Percentiles rank a stretch among this genome's conserved stretches.
Conservation (phyloP, 2,329 filamentous ascomycete genomes). For the Pseudofabraea citricarpa region DNA sequence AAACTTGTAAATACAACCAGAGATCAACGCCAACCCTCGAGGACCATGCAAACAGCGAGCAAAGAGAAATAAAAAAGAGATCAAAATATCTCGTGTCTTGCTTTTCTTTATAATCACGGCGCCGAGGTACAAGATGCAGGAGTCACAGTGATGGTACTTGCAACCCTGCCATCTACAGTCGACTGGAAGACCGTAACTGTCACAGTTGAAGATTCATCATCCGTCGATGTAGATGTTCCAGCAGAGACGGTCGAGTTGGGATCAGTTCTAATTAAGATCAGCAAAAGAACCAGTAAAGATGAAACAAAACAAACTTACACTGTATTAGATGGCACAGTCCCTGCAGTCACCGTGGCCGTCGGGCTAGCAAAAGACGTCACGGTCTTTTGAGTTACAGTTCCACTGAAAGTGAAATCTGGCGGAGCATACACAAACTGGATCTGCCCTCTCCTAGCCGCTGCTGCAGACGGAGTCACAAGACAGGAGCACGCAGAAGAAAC, state of each 20-base stretch:
- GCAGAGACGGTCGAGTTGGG: background rate
- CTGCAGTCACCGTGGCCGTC: background rate
- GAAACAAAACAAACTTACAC: background rate
- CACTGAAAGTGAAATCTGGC: background rate
- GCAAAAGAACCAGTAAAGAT: background rate
- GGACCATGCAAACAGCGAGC: no score
- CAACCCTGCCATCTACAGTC: background rate
- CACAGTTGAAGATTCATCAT: background rate
- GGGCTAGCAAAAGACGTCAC: background rate
- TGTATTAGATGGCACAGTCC: background rate
- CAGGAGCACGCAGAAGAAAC: conserved; percentile 4
- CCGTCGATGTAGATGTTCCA: background rate
- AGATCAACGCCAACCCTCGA: no score
- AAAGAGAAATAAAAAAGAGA: no score
- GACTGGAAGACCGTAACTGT: background rate
- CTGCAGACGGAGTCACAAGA: background rate
- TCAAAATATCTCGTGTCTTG: no score
- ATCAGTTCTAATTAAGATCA: background rate
- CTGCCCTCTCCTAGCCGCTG: background rate
- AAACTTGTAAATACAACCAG: no score
- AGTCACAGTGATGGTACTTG: background rate
- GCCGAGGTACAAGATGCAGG: no score
- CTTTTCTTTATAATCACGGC: no score
- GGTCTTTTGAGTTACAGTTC: background rate
- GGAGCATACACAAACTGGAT: background rate